Evolutionary conservation across 345 rosid species (phyloP).

Genomic region (Populus alba): DNA sequence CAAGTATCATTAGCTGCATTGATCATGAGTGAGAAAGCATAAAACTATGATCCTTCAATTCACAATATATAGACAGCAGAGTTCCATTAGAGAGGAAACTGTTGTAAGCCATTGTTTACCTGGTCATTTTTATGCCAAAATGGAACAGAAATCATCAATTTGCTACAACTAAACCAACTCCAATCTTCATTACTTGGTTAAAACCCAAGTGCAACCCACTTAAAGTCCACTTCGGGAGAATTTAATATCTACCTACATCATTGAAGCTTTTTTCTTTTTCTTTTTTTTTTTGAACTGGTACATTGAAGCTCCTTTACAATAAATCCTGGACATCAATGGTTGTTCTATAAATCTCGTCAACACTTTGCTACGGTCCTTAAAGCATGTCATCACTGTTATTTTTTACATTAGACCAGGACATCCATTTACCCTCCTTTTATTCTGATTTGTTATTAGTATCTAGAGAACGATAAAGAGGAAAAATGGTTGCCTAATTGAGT

Average conservation of each 20-base stretch:
- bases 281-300: background rate
- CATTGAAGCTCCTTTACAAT: background rate
- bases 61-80: background rate
- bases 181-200: background rate
- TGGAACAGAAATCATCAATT: background rate
- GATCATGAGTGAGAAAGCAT: background rate
- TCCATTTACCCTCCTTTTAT: background rate
- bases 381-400: background rate
- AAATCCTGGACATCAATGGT: background rate
- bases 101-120: background rate
- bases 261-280: background rate
- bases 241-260: background rate
- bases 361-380: background rate
- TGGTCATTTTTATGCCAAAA: background rate
- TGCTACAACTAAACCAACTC: background rate
- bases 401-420: background rate
- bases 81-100: background rate
- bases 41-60: background rate
- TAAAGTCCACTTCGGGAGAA: background rate
- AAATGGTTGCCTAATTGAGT: background rate
- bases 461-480: background rate
- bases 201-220: background rate
- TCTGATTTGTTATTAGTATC: background rate
- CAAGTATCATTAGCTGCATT: constrained; percentile 87
- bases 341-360: background rate